Evolutionary conservation across 345 rosid genomes (phyloP), one percentile per base, ranked within the genome.

Genomic region (Arabidopsis suecica): DNA sequence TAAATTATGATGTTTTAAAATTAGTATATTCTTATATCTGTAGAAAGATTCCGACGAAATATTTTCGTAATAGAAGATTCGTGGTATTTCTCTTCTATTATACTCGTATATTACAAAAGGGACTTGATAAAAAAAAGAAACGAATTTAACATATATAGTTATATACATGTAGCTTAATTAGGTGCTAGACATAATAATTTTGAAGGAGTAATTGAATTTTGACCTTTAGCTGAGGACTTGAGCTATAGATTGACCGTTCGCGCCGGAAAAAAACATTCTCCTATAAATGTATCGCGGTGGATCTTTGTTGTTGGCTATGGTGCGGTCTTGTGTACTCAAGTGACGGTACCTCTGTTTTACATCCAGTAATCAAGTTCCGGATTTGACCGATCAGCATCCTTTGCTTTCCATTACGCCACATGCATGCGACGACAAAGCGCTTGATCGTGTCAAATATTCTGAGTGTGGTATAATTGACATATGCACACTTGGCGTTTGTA

Each of bases 381-480:
- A 51, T 13, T 48, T 5, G 38, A 50, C 33, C 6, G 23, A 38
- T 75, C 6, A 42, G 23, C 11, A 30, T 59, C 22, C 22, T 16
- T 55, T 32, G 62, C n/a, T 61, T 40, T 50, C 8, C 2, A 2
- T 41, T 50, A 4, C 5, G 45, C 36, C 67, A 71, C 55, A 65
- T 53, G 11, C 45, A n/a, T 14, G 2, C 4, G 18, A 44, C 16
- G 65, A 77, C 76, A 77, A 48, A 44, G 5, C 62, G 5, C 42
- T 50, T 48, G 61, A 34, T 40, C 64, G 66, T 77, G 75, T 76
- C 60, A 47, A 37, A 69, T 23, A 7, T 44, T 63, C 4, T 5
- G 51, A 33, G 49, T 49, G 70, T 77, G 20, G 61, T 57, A 30
- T 64, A 48, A 77, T 61, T 44, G 65, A 56, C 50, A 56, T 70